Base-by-base conservation (phyloP, 2,329 filamentous ascomycete species). In the Venturia pyrina region DNA sequence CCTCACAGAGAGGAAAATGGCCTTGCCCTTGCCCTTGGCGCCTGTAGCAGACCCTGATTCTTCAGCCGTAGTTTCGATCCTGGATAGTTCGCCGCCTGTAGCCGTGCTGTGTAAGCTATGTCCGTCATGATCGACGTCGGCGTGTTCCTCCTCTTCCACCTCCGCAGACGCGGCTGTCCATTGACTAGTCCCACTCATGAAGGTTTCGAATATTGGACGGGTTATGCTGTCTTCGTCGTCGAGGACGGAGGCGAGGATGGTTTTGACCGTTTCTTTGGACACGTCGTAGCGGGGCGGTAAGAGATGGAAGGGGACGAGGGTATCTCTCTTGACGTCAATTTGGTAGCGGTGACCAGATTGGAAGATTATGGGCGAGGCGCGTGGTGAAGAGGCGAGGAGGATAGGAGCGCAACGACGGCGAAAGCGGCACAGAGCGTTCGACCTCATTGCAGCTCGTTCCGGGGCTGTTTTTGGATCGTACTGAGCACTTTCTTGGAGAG, bases 401-500 rank as follows among this genome's bases (percentile, higher is more conserved):
- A 80, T 72, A 1, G 80, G 80, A 63, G 79, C 76, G 68, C 80
- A 82, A 40, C 80, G 77, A 7, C 77, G 75, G 64, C 79, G 77
- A 72, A 81, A 82, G 64, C 80, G 77, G 19, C 62, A 40, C 4
- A 64, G 41, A 21, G 66, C 63, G 8, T 40, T 44, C 1, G 53
- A 37, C 5, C 43, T 34, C 40, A 64, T 66, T 10, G 46, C 44
- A 2, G 65, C 24, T 17, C 63, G 48, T 5, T 57, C 53, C 13
- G 56, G n/a, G 15, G 41, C 40, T n/a, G 64, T 53, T 24, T 66
- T 66, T 13, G 64, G 64, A 44, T 66, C 57, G 57, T 62, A 53
- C 21, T 6, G 13, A 11, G 34, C 41, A 37, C 15, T 62, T 50
- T 48, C 57, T 15, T 28, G 21, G 24, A 37, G 28, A 37, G 28